Base-by-base conservation (phyloP, 352 stramenopile genomes). In the Chrysophaeum taylorii region DNA sequence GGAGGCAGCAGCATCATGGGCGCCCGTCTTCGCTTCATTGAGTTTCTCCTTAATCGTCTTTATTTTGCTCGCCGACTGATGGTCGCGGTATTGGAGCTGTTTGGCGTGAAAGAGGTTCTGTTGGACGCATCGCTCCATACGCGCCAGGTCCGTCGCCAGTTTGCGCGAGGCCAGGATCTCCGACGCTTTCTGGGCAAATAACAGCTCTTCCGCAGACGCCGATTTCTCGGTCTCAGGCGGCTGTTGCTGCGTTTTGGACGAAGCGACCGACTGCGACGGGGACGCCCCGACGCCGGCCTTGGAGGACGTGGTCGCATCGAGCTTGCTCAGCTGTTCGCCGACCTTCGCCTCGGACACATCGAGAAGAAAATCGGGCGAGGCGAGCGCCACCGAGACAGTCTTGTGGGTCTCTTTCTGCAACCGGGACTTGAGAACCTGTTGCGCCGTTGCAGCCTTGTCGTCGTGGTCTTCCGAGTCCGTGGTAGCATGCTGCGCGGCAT, bases 51-150 rank as follows among this genome's bases (percentile, higher is more conserved):
- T n/a, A n/a, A n/a, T n/a, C n/a, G n/a, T n/a, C n/a, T n/a, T n/a
- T n/a, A n/a, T n/a, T n/a, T 73, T 38, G 4, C 25, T 53, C 0
- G 89, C 75, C 7, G 68, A 75, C 0, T 86, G 85, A 42, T 90
- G 87, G 45, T 92, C 82, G 29, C 88, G 86, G 45, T 94, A 93
- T 0, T 85, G 73, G 14, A 93, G 75, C 53, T 94, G 88, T 29
- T 89, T 79, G 33, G 81, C 71, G 74, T 94, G 87, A 54, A 89
- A 93, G 0, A 92, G 78, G 70, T 92, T 93, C 70, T 94, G 88
- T 71, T 93, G 87, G 14, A 94, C 83, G 0, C 84, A 87, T 18
- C 87, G 84, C 74, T 94, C 88, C 2, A 93, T 77, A 38, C 89
- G 76, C 29, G 81, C 81, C 21, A 88, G 78, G 0, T 79, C 86